A percentile compares a stretch with the other conserved stretches of the same genome.
Conservation (phyloP, 306 rosid genomes). For the Rosa lucieae region DNA sequence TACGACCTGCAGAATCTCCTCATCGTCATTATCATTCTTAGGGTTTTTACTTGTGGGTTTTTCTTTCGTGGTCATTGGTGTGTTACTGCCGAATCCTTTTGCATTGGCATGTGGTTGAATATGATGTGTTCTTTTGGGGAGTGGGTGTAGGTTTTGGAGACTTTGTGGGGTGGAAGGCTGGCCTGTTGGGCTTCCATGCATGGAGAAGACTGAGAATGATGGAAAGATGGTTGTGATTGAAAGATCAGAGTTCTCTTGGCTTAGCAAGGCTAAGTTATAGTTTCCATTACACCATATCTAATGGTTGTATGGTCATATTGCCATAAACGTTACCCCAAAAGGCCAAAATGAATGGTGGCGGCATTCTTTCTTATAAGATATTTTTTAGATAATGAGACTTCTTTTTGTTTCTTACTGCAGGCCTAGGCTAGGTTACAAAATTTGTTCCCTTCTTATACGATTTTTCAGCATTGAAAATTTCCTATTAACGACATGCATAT, state of each 20-base stretch:
- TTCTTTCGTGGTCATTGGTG: too few species aligned
- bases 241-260: constrained; percentile 61
- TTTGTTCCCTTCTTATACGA: not conserved
- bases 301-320: constrained; percentile 26
- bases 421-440: not conserved
- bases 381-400: not conserved
- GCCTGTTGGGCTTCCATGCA: too few species aligned
- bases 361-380: not conserved
- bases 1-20: too few species aligned
- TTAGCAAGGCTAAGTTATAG: not conserved
- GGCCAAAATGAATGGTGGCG: constrained; percentile 41
- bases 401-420: not conserved
- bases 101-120: too few species aligned
- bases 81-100: too few species aligned
- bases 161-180: too few species aligned
- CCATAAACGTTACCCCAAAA: constrained; percentile 62
- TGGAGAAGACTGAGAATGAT: constrained; percentile 41
- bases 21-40: too few species aligned
- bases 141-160: too few species aligned
- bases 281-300: not conserved
- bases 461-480: too few species aligned
- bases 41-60: too few species aligned
- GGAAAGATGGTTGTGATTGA: constrained; percentile 36
- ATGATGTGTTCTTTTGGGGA: too few species aligned
- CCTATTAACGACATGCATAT: not conserved